Percentiles rank a stretch among this genome's conserved stretches.
Conservation (phyloP, 2,329 filamentous ascomycete species). For the Lachnellula hyalina region DNA sequence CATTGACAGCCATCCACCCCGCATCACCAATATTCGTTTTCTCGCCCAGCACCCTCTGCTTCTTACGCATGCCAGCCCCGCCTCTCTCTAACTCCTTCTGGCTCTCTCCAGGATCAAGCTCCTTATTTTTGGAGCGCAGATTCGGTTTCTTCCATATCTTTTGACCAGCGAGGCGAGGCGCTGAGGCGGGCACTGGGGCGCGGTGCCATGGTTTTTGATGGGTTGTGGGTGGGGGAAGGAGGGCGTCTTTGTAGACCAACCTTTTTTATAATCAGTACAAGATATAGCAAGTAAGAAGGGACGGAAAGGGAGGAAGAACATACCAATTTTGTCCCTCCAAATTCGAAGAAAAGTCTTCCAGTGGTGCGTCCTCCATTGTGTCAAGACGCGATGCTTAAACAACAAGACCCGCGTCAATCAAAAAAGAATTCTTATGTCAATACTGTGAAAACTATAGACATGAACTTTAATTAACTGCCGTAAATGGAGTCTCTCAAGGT, state of each 20-base stretch:
- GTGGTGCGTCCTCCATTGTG: constrained; percentile 5
- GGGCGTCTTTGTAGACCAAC: constrained; percentile 27
- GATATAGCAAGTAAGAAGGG: not conserved
- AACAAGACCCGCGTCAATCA: too few species aligned
- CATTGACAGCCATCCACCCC: constrained; percentile 24
- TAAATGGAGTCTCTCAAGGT: not conserved
- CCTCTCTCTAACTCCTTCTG: constrained; percentile 33
- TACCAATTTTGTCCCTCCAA: constrained; percentile 12
- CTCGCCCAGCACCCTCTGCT: constrained; percentile 21
- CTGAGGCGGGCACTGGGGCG: constrained; percentile 26
- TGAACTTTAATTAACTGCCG: constrained; percentile 1
- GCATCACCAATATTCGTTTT: constrained; percentile 32
- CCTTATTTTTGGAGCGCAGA: constrained; percentile 8
- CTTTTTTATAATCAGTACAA: constrained; percentile 11
- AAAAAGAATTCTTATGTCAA: not conserved
- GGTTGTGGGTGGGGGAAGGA: constrained; percentile 19
- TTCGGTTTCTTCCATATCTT: constrained; percentile 31
- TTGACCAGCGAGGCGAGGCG: constrained; percentile 28
- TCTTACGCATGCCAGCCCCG: constrained; percentile 34
- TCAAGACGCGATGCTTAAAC: not conserved
- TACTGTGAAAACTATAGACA: constrained; percentile 7
- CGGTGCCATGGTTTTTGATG: constrained; percentile 28
- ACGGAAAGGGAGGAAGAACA: not conserved
- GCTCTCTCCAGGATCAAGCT: constrained; percentile 20
- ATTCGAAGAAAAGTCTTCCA: too few species aligned